Conservation (phyloP, 73 alveolate species). For the Paramecium sonneborni region DNA sequence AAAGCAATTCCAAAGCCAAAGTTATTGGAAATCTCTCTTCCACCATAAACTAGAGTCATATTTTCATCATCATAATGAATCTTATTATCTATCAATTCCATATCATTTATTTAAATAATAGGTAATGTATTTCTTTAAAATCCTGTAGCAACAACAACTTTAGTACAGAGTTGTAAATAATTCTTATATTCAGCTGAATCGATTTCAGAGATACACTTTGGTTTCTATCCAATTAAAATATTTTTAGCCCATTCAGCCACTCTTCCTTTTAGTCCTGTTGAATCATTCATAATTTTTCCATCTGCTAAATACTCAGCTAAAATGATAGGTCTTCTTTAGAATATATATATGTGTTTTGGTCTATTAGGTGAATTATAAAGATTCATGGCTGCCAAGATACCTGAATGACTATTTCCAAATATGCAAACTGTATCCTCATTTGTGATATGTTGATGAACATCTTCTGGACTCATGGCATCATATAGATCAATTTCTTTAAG, state of each 20-base stretch:
- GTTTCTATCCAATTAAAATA: neutral
- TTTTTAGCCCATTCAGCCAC: constrained; percentile 46
- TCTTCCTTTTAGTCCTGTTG: constrained; percentile 27
- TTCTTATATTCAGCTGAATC: constrained; percentile 10
- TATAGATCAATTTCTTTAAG: neutral
- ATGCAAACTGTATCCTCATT: neutral
- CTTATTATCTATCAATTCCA: neutral
- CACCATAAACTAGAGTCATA: neutral
- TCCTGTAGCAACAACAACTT: constrained; percentile 45
- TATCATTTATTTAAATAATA: neutral
- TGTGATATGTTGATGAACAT: neutral
- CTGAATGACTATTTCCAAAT: constrained; percentile 46
- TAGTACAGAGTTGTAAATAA: neutral
- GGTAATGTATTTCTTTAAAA: neutral
- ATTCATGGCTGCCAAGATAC: constrained; percentile 38
- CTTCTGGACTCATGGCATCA: constrained; percentile 24
- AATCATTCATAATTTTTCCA: constrained; percentile 11
- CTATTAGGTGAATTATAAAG: constrained; percentile 34
- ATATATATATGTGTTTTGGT: neutral
- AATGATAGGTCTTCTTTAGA: constrained; percentile 11
- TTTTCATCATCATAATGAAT: constrained; percentile 6
- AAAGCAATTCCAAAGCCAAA: constrained; percentile 47
- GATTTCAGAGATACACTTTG: neutral
- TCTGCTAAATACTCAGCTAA: constrained; percentile 34
- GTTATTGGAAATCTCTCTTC: neutral